Base-by-base conservation (phyloP, 2,329 filamentous ascomycete genomes). In the Nemania sp. region DNA sequence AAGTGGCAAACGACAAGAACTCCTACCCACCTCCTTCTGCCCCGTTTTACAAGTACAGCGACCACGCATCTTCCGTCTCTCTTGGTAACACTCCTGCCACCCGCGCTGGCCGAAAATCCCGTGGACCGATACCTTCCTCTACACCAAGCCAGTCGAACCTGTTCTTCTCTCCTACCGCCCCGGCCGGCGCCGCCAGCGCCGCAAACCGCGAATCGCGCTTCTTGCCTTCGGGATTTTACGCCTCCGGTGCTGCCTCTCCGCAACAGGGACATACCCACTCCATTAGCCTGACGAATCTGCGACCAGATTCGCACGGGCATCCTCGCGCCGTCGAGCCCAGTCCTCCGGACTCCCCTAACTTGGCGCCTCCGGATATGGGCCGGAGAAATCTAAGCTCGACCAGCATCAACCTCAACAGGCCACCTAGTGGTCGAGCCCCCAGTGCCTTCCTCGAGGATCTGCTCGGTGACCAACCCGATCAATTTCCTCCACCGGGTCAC, bases 151-250 rank as follows among this genome's bases (percentile, higher is more conserved):
- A 83, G 68, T 86, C 86, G 39, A 91, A 89, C 64, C 82, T 98
- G 15, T 99, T 99, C 84, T 99, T 97, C 80, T 97, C 92, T 7
- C 95, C 95, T 0, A 98, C 95, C 0, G 93, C 93, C 1, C 86
- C 85, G 40, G 78, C 84, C 7, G 80, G 81, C 20, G 54, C 65
- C 59, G 79, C 82, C 52, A 77, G 78, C 62, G 77, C 81, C 40
- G 78, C 77, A 47, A 85, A 85, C 67, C 88, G 93, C 54, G 86
- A 85, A 60, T 96, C 91, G 1, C 81, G 82, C n/a, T 96, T 94
- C 73, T 82, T 97, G 18, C 94, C 94, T 15, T 89, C 94, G 2
- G 94, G 94, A 1, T 97, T 96, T 78, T 98, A 98, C 72, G 89
- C 92, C 34, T 84, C 91, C 5, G 85, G 89, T 20, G 82, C 81